A percentile compares a stretch with the other conserved stretches of the same genome.
Conservation (phyloP, 352 stramenopile species). For the Phytophthora macrochlamydospora region DNA sequence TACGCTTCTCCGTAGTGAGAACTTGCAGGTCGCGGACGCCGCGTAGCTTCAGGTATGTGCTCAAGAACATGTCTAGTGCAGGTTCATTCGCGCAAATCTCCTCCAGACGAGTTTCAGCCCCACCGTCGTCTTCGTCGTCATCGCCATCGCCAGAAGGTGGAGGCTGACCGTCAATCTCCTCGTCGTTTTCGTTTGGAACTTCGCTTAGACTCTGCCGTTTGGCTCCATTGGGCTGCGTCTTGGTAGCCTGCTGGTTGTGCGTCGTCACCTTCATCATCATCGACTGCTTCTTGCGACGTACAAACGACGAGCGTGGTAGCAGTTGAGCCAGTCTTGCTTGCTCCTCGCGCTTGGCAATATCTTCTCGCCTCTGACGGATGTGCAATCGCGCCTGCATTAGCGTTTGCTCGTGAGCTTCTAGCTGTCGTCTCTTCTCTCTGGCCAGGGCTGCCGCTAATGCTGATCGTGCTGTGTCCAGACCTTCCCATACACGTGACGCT, state of each 20-base stretch:
- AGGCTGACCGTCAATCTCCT: constrained; percentile 1
- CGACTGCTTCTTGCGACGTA: constrained; percentile 68
- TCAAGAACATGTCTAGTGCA: constrained; percentile 62
- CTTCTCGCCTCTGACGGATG: constrained; percentile 51
- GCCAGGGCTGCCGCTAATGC: constrained; percentile 47
- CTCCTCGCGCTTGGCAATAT: constrained; percentile 62
- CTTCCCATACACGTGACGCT: constrained; percentile 60
- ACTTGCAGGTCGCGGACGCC: constrained; percentile 55
- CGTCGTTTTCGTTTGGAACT: constrained; percentile 22
- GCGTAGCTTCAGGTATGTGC: constrained; percentile 51
- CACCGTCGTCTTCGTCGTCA: constrained; percentile 37
- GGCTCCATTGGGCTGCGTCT: constrained; percentile 8
- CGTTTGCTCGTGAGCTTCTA: constrained; percentile 35
- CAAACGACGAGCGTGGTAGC: constrained; percentile 68
- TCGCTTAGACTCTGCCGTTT: constrained; percentile 18
- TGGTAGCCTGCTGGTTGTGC: constrained; percentile 28
- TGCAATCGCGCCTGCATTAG: constrained; percentile 42
- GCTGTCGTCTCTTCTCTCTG: constrained; percentile 48
- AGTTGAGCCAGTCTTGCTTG: constrained; percentile 61
- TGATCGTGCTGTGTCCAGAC: constrained; percentile 49
- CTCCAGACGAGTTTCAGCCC: constrained; percentile 40
- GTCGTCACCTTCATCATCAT: constrained; percentile 65
- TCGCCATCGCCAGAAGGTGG: not conserved
- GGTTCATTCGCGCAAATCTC: constrained; percentile 61
- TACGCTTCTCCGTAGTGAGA: constrained; percentile 61